phyloP scores from a whole-genome alignment of 1,284 basidiomycete genomes.

The Cerrena zonata region DNA sequence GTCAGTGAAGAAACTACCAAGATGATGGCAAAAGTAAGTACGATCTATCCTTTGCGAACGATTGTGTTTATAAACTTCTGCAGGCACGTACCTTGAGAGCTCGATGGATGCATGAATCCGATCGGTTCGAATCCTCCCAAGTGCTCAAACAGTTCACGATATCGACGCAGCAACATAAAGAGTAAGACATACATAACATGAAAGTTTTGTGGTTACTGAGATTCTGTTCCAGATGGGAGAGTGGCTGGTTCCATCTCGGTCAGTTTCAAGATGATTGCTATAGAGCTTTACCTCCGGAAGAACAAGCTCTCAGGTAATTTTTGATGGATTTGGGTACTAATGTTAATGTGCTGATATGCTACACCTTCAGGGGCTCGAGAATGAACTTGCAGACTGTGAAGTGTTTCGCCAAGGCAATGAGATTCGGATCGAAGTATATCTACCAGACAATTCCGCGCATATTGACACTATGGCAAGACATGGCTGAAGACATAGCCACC shows the following conservation, averaged over 20 bases:
- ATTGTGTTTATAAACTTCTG: slow-evolving; percentile 6
- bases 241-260: slow-evolving; percentile 79
- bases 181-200: too few relatives aligned
- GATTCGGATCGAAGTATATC: slow-evolving; percentile 88
- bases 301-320: slow-evolving; percentile 51
- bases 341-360: too few relatives aligned
- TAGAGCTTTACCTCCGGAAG: slow-evolving; percentile 45
- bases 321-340: too few relatives aligned
- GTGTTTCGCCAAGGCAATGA: slow-evolving; percentile 72
- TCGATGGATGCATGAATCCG: slow-evolving; percentile 89
- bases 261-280: slow-evolving; percentile 79
- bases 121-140: slow-evolving; percentile 68
- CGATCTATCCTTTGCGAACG: not conserved
- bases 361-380: slow-evolving; percentile 40
- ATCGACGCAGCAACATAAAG: slow-evolving; percentile 50
- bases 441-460: slow-evolving; percentile 94
- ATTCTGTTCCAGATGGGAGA: slow-evolving; percentile 67
- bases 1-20: not conserved
- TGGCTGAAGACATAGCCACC: slow-evolving; percentile 58
- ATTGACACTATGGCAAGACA: slow-evolving; percentile 92
- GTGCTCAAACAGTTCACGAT: slow-evolving; percentile 59
- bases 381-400: slow-evolving; percentile 63
- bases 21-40: slow-evolving; percentile 1
- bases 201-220: slow-evolving; percentile 13
- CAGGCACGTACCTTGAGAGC: slow-evolving; percentile 86